Conservation (phyloP, 1,139 yeast genomes). For the Magnusiomyces paraingens region DNA sequence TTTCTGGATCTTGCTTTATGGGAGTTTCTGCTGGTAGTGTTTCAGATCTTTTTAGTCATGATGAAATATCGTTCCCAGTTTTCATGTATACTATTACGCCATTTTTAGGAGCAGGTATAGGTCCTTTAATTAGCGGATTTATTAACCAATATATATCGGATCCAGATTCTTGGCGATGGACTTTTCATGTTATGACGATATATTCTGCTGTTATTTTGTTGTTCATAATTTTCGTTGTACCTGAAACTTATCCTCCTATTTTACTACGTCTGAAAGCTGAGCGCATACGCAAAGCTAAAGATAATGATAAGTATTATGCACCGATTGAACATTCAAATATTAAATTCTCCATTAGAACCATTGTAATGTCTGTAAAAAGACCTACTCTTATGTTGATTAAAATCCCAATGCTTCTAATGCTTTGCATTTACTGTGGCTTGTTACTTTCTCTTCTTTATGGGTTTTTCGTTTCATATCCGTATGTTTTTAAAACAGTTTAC, state of each 20-base stretch:
- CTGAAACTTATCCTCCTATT: conserved; percentile 44
- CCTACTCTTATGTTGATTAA: conserved; percentile 61
- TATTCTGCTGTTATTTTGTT: conserved; percentile 38
- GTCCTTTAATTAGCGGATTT: conserved; percentile 48
- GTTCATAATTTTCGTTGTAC: conserved; percentile 33
- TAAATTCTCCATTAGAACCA: conserved; percentile 38
- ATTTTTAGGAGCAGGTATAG: conserved; percentile 68
- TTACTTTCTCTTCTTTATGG: conserved; percentile 77
- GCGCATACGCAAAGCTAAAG: conserved; percentile 42
- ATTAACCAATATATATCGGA: conserved; percentile 36
- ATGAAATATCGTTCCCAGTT: conserved; percentile 60
- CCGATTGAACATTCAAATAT: conserved; percentile 65
- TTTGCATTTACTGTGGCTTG: conserved; percentile 73
- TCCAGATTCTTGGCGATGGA: conserved; percentile 51
- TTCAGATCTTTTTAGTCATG: conserved; percentile 64
- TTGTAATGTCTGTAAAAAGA: conserved; percentile 62
- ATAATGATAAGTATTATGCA: conserved; percentile 77
- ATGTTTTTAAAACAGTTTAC: conserved; percentile 43
- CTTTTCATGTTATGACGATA: conserved; percentile 48
- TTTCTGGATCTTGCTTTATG: conserved; percentile 71
- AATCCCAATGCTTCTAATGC: conserved; percentile 66
- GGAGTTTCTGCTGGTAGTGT: conserved; percentile 81
- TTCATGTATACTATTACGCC: conserved; percentile 57
- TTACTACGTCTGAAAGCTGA: conserved; percentile 42
- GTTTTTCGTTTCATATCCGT: conserved; percentile 72